Base-by-base conservation (phyloP, 805 yeast species). In the Scheffersomyces amazonensis region DNA sequence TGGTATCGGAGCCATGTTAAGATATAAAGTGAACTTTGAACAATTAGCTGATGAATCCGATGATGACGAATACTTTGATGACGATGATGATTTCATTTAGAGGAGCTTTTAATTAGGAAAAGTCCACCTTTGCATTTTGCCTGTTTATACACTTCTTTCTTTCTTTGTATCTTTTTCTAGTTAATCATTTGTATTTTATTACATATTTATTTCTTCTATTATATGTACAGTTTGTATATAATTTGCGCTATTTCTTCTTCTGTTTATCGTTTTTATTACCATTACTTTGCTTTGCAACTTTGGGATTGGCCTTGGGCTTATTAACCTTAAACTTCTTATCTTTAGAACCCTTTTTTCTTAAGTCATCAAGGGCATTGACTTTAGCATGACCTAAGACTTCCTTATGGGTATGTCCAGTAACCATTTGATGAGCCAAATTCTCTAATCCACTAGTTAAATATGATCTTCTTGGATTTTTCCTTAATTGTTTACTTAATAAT, bases 11-110 rank as follows among this genome's bases (percentile, higher is more conserved):
- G 97, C 96, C 41, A 63, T 93, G 53, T 73, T 93, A 63, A 88
- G 99, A 72, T 93, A 93, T 70, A 89, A 89, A 69, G 93, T 93
- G 53, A 93, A 93, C 72, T 93, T 93, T 56, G 99, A 93, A 64
- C 97, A 89, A 73, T 78, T 93, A 60, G 85, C 73, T 37, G 95
- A 88, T 37, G 97, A 87, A 40, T 74, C 81, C 42, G 95, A 87
- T 47, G 97, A 90, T 58, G 75, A 69, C 44, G 95, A 87, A 63
- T 85, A 82, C 62, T 89, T 81, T 64, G 89, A 81, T 64, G 85
- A 82, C 47, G 84, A 79, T 55, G 75, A 74, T 53, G 80, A 72
- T 35, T 59, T 62, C 66, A 62, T 62, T 53, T 61, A 59, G 35
- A 32, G 32, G 16, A 24, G n/a, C n/a, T n/a, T n/a, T n/a, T n/a